Percentiles rank a stretch among this genome's conserved stretches.
Conservation (phyloP, 768 basidiomycete genomes). For the Termitomyces sp. region DNA sequence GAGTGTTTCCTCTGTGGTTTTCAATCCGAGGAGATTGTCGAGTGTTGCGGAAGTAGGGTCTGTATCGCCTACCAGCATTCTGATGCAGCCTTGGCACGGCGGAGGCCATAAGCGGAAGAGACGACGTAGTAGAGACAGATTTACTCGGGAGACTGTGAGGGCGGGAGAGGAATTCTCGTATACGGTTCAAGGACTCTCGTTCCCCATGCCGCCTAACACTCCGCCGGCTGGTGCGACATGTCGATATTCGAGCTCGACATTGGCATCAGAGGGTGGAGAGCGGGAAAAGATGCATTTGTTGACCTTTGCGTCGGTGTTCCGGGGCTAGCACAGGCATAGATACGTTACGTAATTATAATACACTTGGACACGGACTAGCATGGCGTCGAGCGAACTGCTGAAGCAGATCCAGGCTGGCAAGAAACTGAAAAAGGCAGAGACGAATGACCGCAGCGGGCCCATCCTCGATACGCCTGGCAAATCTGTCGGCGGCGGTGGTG, state of each 20-base stretch:
- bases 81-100: conserved; percentile 14
- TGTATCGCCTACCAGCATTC: conserved; percentile 4
- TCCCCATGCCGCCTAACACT: conserved; percentile 8
- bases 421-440: conserved; percentile 74
- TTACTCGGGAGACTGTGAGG: not conserved
- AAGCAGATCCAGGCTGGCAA: conserved; percentile 82
- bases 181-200: conserved; percentile 2
- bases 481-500: conserved; percentile 35
- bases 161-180: not conserved
- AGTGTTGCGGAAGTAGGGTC: not conserved
- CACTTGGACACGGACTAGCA: conserved; percentile 20
- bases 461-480: conserved; percentile 38
- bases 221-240: conserved; percentile 1
- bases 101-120: not conserved
- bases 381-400: conserved; percentile 67
- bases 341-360: conserved; percentile 9
- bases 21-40: not conserved
- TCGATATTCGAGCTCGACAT: conserved; percentile 10
- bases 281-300: conserved; percentile 3
- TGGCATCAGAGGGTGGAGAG: conserved; percentile 3
- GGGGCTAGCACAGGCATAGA: not conserved
- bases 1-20: not conserved
- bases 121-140: not conserved
- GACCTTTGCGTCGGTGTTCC: conserved; percentile 9
- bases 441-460: conserved; percentile 78